phyloP scores from a whole-genome alignment of 139 green algal species.

The Ettlia oleoabundans region DNA sequence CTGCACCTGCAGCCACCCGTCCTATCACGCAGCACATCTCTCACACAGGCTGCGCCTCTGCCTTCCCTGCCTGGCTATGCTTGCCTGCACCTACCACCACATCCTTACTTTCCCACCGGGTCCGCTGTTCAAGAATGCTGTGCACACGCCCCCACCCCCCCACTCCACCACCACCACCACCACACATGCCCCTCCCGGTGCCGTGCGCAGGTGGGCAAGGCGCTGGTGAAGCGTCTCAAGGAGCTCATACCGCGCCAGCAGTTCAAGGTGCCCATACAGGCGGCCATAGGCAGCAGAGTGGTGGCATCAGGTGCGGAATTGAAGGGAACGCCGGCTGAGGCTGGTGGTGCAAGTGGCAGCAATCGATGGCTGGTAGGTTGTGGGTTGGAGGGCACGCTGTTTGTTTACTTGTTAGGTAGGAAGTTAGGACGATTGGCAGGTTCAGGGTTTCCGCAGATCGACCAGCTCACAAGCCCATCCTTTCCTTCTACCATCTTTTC shows the following conservation, averaged over 20 bases:
- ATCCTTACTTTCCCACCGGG: no score
- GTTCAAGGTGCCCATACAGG: conserved; percentile 84
- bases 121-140: no score
- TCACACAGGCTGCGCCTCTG: conserved; percentile 82
- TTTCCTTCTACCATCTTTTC: conserved; percentile 94
- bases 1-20: conserved; percentile 38
- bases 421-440: no score
- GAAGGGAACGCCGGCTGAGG: no score
- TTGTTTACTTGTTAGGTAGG: conserved; percentile 73
- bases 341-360: no score
- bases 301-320: conserved; percentile 69
- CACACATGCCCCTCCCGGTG: no score
- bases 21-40: no score
- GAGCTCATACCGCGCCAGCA: conserved; percentile 64
- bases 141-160: no score
- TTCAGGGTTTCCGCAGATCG: no score
- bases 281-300: conserved; percentile 66
- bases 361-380: no score
- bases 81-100: background rate
- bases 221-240: conserved; percentile 91
- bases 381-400: conserved; percentile 89
- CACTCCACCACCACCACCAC: no score
- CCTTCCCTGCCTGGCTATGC: conserved; percentile 39
- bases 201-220: conserved; percentile 64
- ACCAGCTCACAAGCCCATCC: no score